Conservation (phyloP, 768 basidiomycete genomes). For the Fomitopsis pulvina region DNA sequence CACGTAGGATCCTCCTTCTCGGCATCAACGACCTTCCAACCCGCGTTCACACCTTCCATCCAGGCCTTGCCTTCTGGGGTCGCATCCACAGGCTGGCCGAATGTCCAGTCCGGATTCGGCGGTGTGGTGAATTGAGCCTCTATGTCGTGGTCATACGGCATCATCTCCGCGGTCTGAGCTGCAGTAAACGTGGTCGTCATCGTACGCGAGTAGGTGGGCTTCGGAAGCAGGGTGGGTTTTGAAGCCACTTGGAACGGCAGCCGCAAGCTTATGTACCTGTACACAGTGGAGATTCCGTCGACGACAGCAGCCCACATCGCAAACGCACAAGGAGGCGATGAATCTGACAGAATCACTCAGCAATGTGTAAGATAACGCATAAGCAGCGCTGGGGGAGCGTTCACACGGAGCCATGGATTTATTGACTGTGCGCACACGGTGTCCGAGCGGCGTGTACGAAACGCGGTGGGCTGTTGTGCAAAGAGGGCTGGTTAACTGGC, state of each 20-base stretch:
- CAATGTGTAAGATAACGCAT: background rate
- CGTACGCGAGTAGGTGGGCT: background rate
- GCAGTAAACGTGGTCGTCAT: background rate
- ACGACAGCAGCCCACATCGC: background rate
- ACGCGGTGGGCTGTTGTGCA: too few species aligned
- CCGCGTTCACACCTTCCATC: conserved; percentile 27
- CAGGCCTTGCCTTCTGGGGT: conserved; percentile 25
- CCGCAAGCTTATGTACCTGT: background rate
- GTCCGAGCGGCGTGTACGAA: background rate
- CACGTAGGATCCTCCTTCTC: conserved; percentile 23
- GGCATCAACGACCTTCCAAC: conserved; percentile 29
- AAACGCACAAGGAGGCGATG: background rate
- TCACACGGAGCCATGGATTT: background rate
- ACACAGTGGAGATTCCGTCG: background rate
- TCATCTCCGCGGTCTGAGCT: conserved; percentile 7
- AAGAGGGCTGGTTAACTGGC: too few species aligned
- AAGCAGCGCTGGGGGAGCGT: background rate
- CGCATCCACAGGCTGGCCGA: conserved; percentile 22
- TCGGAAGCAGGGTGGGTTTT: background rate
- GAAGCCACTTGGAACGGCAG: background rate
- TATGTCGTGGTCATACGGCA: conserved; percentile 16
- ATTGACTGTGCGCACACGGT: background rate
- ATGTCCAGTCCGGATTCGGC: conserved; percentile 27
- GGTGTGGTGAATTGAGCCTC: conserved; percentile 21
- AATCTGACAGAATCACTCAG: background rate